Evolutionary conservation across 169 alveolate species (phyloP), one percentile per base, ranked within the genome.

Genomic region (Perkinsus chesapeaki): DNA sequence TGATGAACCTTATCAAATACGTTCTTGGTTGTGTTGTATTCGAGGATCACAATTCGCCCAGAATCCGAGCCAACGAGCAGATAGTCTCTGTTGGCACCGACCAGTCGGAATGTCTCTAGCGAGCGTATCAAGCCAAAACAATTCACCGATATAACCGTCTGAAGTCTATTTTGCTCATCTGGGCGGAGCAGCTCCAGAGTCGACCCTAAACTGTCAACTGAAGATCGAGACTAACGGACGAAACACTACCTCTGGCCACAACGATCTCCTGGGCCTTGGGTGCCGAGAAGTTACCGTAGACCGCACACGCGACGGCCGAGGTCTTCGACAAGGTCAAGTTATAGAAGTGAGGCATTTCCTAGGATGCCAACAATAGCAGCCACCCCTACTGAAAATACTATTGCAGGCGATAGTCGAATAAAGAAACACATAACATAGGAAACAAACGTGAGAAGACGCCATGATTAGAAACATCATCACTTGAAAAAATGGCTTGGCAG

Each of bases 271-370:
- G 99, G 91, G 98, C 98, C 94, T 98, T 98, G 31, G 99, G 99
- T 36, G 99, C 99, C 48, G 99, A 98, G 97, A 99, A 99, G 96
- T 98, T 99, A 47, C 99, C 99, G 92, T 97, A 98, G 91, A 98
- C 98, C 48, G 99, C 99, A 94, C 97, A 97, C 90, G 98, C 97
- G 90, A 99, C 98, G 73, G 99, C 99, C 95, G 99, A 98, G 72
- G 99, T 98, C 95, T 97, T 97, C 96, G 98, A 99, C 36, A 99
- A 97, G 19, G 99, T 98, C 73, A 99, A 96, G 92, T 99, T 98
- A 98, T 99, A 99, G 91, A 99, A 96, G 94, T 98, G 98, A 47
- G 99, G 99, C 99, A 98, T 98, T 60, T 1, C 0, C 27, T 1
- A 60, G 82, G 3, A 60, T 7, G 82, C 82, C 82, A 60, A 60